phyloP scores from a whole-genome alignment of 352 stramenopile genomes.

The Paralagenidium karlingii region DNA sequence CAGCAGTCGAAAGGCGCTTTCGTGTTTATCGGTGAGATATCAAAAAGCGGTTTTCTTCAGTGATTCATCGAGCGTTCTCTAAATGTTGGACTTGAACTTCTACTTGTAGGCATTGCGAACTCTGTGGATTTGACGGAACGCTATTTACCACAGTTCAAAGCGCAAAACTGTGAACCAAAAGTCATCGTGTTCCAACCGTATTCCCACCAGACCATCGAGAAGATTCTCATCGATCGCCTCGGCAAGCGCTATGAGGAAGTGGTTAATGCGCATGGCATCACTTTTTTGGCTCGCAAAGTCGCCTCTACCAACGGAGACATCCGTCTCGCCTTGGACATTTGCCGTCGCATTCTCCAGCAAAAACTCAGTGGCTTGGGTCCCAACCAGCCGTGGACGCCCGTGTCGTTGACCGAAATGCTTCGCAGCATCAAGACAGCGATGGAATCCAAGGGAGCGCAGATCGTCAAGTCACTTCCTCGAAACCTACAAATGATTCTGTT shows the following conservation, averaged over 20 bases:
- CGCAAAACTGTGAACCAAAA: slow-evolving; percentile 31
- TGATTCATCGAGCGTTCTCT: too few species aligned
- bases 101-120: slow-evolving; percentile 79
- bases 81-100: too few species aligned
- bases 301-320: slow-evolving; percentile 67
- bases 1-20: slow-evolving; percentile 45
- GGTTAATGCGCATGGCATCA: slow-evolving; percentile 53
- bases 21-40: slow-evolving; percentile 51
- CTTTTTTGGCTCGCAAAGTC: slow-evolving; percentile 72
- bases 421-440: slow-evolving; percentile 55
- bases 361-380: slow-evolving; percentile 15
- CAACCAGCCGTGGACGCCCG: slow-evolving; percentile 9
- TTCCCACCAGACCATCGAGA: slow-evolving; percentile 58
- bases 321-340: slow-evolving; percentile 58
- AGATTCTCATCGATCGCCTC: slow-evolving; percentile 59
- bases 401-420: slow-evolving; percentile 62
- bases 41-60: too few species aligned
- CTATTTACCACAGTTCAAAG: slow-evolving; percentile 43
- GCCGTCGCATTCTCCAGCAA: slow-evolving; percentile 49
- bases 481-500: slow-evolving; percentile 79
- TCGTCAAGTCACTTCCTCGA: slow-evolving; percentile 48
- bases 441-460: slow-evolving; percentile 41
- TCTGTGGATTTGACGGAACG: slow-evolving; percentile 77
- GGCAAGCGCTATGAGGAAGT: slow-evolving; percentile 35
- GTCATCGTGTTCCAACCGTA: slow-evolving; percentile 78